Base-by-base conservation (phyloP, 108 stramenopile species). In the Nitzschia sp. region DNA sequence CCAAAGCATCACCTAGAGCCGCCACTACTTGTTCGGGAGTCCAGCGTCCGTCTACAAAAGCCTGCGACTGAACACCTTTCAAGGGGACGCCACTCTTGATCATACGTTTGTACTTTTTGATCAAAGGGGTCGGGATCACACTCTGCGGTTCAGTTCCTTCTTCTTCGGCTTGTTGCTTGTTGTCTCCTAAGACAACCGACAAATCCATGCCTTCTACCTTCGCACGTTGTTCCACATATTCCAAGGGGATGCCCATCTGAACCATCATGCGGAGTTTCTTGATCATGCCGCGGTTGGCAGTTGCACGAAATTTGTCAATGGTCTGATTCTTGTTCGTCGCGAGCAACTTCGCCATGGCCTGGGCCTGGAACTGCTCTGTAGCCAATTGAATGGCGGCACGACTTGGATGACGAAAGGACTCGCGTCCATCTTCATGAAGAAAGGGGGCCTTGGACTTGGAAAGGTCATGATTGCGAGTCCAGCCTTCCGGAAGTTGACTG, bases 41-140 rank as follows among this genome's bases (percentile, higher is more conserved):
- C 61, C 61, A 62, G 15, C 42, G 17, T 13, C 61, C 61, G 5
- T 62, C 61, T 18, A 62, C 11, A 42, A 38, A 42, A 24, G 61
- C 61, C 46, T 62, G 36, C 2, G 61, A 8, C 24, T 62, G 61
- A 6, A 67, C 54, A 6, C 66, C 66, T 24, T 55, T 29, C 2
- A 42, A 21, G 9, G 66, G 66, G 29, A 70, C 69, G 18, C 69
- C 69, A 60, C 30, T 32, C 46, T 59, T 46, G 58, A 70, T 19
- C 69, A 70, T 70, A n/a, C 66, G 54, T 26, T 56, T 80, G 76
- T 85, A 85, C 71, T 85, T 85, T 35, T 82, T 80, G n/a, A 82
- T 24, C 26, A 85, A 54, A 30, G 66, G 24, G 45, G 74, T 27
- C 9, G 64, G 63, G 28, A 42, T 29, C 18, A 26, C 8, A 15